These are phyloP conservation scores for Aschersonia sp. DNA, from an alignment of 2,329 filamentous ascomycete genomes.

Conservation along the genomic window DNA sequence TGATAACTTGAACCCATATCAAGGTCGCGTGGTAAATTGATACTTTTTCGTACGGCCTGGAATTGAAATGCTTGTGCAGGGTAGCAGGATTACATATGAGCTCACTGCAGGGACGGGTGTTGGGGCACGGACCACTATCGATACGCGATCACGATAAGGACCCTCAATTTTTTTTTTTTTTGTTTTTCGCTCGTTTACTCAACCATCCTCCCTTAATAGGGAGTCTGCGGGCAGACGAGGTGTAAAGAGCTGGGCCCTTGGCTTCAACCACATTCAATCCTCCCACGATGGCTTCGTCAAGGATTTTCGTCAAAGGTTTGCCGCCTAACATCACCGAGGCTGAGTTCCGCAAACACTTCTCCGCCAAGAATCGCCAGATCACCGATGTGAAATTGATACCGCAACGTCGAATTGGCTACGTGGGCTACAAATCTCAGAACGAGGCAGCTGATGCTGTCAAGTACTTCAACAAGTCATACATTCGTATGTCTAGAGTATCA, in stretches of 20 bases:
- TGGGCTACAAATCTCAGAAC: slow-evolving; percentile 76
- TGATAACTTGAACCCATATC: no score
- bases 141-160: slow-evolving; percentile 8
- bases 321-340: slow-evolving; percentile 75
- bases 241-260: not conserved
- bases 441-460: slow-evolving; percentile 73
- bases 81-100: not conserved
- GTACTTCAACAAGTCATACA: slow-evolving; percentile 91
- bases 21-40: no score
- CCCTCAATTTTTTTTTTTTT: slow-evolving; percentile 15
- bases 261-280: not conserved
- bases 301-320: slow-evolving; percentile 65
- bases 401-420: slow-evolving; percentile 82
- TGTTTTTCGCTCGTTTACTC: not conserved
- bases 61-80: not conserved
- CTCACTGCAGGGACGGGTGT: not conserved
- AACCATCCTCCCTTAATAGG: not conserved
- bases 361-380: slow-evolving; percentile 53
- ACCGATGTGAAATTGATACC: slow-evolving; percentile 89
- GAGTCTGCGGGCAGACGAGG: slow-evolving; percentile 5
- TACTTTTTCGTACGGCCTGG: no score
- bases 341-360: slow-evolving; percentile 82
- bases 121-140: slow-evolving; percentile 11
- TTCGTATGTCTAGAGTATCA: slow-evolving; percentile 86
- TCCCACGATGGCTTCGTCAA: slow-evolving; percentile 40